Evolutionary conservation across 2,329 filamentous ascomycete genomes (phyloP), one percentile per base, ranked within the genome.

Genomic region (Ophiostoma piceae): DNA sequence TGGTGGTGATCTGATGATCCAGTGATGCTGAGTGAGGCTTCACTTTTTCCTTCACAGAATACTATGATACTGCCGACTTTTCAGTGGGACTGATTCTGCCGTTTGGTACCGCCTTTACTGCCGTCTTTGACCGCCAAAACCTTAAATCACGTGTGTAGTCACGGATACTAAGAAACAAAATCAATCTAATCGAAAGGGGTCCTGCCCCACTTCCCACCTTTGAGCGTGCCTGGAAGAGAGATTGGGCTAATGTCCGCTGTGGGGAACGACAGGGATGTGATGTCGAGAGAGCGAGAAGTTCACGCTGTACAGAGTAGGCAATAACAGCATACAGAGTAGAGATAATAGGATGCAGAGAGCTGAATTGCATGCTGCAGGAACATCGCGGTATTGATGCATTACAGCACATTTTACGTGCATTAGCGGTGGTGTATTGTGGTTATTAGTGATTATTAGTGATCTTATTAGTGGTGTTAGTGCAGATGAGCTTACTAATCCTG

Each of bases 221-320:
- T 66, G 39, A 51, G 64, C 68, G 66, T 65, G 57, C 57, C 57
- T 66, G 41, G 57, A 66, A 47, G 66, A 57, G 69, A 71, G 39
- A 71, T 71, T 70, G 67, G 69, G 69, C 26, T 68, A 70, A 71
- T 71, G 54, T 71, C 70, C 70, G 70, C 67, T 69, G 70, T 68
- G 70, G 70, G 64, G 67, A 51, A 54, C 37, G 16, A 60, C 66
- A 26, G 29, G 69, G 39, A 41, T 51, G 4, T 62, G 57, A 35
- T 35, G 35, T 35, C 35, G 35, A 35, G 35, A 35, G 35, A 29
- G 26, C 26, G 2, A 29, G 26, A 29, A 29, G 2, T 29, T 29
- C 26, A 29, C 26, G 26, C 26, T 29, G 26, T n/a, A n/a, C n/a
- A n/a, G n/a, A n/a, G n/a, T n/a, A n/a, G n/a, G n/a, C n/a, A 35